Evolutionary conservation across 2,329 filamentous ascomycete genomes (phyloP).

Genomic region (Scedosporium boydii): DNA sequence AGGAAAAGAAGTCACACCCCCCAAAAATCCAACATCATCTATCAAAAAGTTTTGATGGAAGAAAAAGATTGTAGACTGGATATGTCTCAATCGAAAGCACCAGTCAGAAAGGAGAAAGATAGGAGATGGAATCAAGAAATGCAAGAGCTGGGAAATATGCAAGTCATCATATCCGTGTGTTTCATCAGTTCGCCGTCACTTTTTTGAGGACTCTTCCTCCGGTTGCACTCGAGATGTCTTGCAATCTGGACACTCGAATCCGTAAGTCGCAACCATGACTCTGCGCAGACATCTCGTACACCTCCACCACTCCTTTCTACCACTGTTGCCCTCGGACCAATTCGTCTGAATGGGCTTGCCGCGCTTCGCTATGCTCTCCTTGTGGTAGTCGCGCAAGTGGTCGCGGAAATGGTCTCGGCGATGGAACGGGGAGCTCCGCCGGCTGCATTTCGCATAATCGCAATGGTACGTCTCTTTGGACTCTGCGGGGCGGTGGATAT

Average conservation of each 20-base stretch:
- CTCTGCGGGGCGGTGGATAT: constrained; percentile 33
- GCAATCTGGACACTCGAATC: constrained; percentile 38
- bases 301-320: constrained; percentile 39
- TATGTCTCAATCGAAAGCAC: neutral
- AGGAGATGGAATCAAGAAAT: neutral
- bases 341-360: constrained; percentile 23
- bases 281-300: constrained; percentile 42
- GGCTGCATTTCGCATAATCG: constrained; percentile 40
- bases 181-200: neutral
- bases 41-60: no score
- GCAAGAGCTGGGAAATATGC: neutral
- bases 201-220: neutral
- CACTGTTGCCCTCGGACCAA: constrained; percentile 29
- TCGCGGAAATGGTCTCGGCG: constrained; percentile 48
- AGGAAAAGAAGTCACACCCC: neutral
- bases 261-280: constrained; percentile 27
- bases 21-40: neutral
- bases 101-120: constrained; percentile 1
- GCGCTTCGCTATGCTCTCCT: constrained; percentile 43
- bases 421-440: constrained; percentile 34
- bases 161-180: neutral
- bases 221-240: constrained; percentile 42
- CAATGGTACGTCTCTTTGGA: constrained; percentile 36
- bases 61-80: neutral
- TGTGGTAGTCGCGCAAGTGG: constrained; percentile 45